Evolutionary conservation across 2,329 filamentous ascomycete genomes (phyloP), one percentile per base, ranked within the genome.

Genomic region (Geosmithia putterillii): DNA sequence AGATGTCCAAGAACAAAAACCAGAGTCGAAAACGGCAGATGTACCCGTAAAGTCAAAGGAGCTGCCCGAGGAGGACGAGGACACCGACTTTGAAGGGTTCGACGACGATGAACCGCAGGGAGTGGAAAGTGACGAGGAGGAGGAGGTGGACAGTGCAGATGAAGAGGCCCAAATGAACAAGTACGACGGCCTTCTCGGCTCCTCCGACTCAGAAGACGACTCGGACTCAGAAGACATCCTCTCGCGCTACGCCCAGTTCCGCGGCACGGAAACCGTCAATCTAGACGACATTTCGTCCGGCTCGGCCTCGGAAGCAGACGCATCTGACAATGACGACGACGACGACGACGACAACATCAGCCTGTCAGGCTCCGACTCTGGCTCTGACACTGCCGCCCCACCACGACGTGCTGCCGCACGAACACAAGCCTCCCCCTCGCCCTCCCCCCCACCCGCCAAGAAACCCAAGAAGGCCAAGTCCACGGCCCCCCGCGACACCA

Each of bases 161-260:
- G 28, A 32, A 32, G 28, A 32, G 10, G 28, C 28, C 28, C 28
- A 14, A 14, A 12, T 32, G 15, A 59, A 56, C 5, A 69, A 69
- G 40, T 68, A 68, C 43, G 69, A 71, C 22, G 55, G 64, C 34
- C 58, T 73, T 14, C 57, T 74, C 1, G 68, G 43, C 41, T 3
- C 44, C 46, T 46, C 2, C 51, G 40, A 39, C 7, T 28, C 21
- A 21, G 54, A 41, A 3, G 56, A 55, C 19, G 52, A 45, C 1
- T 60, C 61, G 19, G 63, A 66, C 40, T 51, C 57, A 2, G 57
- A 59, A 14, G 32, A 43, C n/a, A 40, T 64, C 20, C 48, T 56
- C 17, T 56, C 61, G 28, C 51, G 45, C 15, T 57, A 57, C 35
- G 54, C 51, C 14, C 54, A 51, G 19, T 59, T 57, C 44, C 50